Percentiles rank a stretch among this genome's conserved stretches.
Evolutionary conservation across 1,139 yeast genomes (phyloP).

Genomic region (Kodamaea suecica): DNA sequence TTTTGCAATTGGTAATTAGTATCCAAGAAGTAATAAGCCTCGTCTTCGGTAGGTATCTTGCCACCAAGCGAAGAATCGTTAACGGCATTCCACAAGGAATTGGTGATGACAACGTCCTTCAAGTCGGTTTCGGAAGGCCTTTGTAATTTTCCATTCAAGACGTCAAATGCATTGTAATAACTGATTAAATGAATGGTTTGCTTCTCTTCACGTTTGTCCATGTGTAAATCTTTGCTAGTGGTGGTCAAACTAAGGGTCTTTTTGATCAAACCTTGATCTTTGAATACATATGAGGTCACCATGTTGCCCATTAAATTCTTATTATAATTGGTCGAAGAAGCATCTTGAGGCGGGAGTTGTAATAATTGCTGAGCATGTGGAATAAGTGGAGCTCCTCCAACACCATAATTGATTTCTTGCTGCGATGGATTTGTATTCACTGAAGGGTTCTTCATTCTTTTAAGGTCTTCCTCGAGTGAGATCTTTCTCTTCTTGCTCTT

Average conservation of each 20-base stretch:
- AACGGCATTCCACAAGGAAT: constrained; percentile 58
- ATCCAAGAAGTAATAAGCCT: constrained; percentile 51
- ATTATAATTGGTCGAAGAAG: constrained; percentile 5
- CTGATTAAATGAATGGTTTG: constrained; percentile 73
- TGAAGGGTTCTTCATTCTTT: constrained; percentile 5
- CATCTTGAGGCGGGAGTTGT: constrained; percentile 5
- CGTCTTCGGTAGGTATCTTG: constrained; percentile 50
- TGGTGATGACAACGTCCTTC: constrained; percentile 50
- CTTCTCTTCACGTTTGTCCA: constrained; percentile 26
- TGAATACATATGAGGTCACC: constrained; percentile 61
- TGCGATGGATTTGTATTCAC: too few relatives aligned
- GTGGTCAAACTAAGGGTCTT: constrained; percentile 71
- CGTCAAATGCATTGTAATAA: constrained; percentile 76
- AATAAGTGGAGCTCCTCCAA: constrained; percentile 10
- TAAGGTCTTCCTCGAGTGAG: constrained; percentile 15
- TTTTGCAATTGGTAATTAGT: constrained; percentile 44
- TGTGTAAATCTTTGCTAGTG: constrained; percentile 33
- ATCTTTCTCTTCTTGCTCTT: constrained; percentile 25
- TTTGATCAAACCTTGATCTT: constrained; percentile 75
- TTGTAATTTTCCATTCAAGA: constrained; percentile 50
- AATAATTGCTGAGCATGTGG: constrained; percentile 19
- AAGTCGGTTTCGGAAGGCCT: constrained; percentile 61
- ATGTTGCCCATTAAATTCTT: constrained; percentile 18
- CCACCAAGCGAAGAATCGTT: constrained; percentile 62
- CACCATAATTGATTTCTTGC: too few relatives aligned